These are phyloP conservation scores for Cornus kousa DNA, from an alignment of 148 eudicot genomes.

Conservation along the genomic window DNA sequence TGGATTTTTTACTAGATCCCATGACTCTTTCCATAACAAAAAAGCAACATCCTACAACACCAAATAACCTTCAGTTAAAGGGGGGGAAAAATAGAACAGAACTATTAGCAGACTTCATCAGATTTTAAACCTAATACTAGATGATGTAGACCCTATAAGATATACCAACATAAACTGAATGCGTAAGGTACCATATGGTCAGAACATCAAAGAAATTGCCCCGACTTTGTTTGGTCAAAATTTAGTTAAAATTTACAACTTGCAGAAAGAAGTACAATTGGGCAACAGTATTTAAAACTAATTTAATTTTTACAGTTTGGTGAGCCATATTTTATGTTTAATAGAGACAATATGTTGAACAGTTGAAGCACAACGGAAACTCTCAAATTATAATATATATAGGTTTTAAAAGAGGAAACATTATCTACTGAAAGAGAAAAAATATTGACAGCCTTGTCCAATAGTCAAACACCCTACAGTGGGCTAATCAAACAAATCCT, in stretches of 20 bases:
- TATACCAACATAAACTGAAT: neutral
- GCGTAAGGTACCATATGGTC: neutral
- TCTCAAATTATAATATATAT: too few relatives aligned
- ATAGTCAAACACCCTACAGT: neutral
- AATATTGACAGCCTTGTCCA: too few relatives aligned
- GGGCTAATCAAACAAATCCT: neutral
- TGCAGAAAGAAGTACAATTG: too few relatives aligned
- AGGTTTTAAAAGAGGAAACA: too few relatives aligned
- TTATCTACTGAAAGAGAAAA: too few relatives aligned
- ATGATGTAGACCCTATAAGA: neutral
- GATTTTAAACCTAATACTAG: neutral
- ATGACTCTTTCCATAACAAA: conserved; percentile 92
- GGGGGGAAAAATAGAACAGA: neutral
- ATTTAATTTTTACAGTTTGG: too few relatives aligned
- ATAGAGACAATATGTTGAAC: too few relatives aligned
- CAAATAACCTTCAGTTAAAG: conserved; percentile 10
- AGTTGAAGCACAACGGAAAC: too few relatives aligned
- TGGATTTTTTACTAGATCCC: conserved; percentile 83
- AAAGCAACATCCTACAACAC: conserved; percentile 80
- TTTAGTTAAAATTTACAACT: too few relatives aligned
- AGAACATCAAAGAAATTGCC: neutral
- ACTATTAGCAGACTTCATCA: conserved; percentile 12
- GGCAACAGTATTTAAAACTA: too few relatives aligned
- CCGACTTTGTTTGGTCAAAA: neutral
- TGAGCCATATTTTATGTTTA: too few relatives aligned